Evolutionary conservation across 371 early-diverging fungal genomes (phyloP).

Genomic region (Mortierella sp.): DNA sequence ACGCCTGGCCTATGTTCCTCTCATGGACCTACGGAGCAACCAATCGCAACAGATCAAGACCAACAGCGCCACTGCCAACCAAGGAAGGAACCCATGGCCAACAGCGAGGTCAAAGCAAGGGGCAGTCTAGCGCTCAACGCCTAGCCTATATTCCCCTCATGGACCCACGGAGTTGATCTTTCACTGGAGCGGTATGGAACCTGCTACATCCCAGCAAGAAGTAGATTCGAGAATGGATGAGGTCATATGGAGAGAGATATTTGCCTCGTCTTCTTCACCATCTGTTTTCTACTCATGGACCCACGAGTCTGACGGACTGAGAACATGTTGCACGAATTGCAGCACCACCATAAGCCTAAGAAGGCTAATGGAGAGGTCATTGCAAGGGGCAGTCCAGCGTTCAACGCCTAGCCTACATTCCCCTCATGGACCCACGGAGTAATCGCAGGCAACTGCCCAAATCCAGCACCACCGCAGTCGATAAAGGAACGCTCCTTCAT

Average conservation of each 20-base stretch:
- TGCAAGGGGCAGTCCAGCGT: constrained; percentile 23
- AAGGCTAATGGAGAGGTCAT: constrained; percentile 31
- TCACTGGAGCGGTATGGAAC: constrained; percentile 34
- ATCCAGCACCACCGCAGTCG: constrained; percentile 23
- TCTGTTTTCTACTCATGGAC: constrained; percentile 23
- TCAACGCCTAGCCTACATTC: constrained; percentile 14
- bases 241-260: constrained; percentile 26
- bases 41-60: constrained; percentile 33
- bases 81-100: constrained; percentile 8
- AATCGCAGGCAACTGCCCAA: too few species aligned
- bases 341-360: constrained; percentile 17
- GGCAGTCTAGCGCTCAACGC: constrained; percentile 21
- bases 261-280: too few species aligned
- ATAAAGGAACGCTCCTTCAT: too few species aligned
- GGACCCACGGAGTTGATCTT: constrained; percentile 27
- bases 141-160: constrained; percentile 24
- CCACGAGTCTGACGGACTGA: constrained; percentile 32
- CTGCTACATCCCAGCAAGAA: constrained; percentile 34
- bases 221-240: constrained; percentile 26
- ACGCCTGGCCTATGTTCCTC: constrained; percentile 15
- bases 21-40: constrained; percentile 26
- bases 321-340: constrained; percentile 28
- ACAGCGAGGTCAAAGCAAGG: constrained; percentile 24
- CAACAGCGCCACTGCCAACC: constrained; percentile 23
- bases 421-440: constrained; percentile 37